Conservation (phyloP, 371 early-diverging fungal species). For the Actinomortierella wolfii region DNA sequence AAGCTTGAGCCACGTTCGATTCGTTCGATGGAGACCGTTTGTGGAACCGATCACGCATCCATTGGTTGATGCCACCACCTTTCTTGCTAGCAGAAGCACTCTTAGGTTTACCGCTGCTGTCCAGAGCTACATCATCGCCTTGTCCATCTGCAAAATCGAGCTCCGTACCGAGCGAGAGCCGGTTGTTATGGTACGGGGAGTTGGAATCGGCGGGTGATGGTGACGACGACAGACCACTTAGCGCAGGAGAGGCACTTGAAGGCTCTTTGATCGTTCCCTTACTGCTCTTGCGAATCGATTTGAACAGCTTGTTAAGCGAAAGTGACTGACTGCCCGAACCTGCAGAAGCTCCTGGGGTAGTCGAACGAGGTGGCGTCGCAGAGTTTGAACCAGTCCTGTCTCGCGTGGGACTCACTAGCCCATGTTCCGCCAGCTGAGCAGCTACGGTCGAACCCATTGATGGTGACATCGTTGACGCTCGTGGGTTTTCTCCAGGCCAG, state of each 20-base stretch:
- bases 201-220: too few species aligned
- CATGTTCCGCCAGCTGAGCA: conserved; percentile 2
- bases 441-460: conserved; percentile 16
- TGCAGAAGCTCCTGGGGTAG: not conserved
- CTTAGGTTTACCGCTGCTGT: conserved; percentile 11
- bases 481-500: not conserved
- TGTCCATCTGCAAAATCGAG: conserved; percentile 11
- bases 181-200: conserved; percentile 8
- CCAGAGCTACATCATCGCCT: too few species aligned
- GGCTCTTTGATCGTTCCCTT: conserved; percentile 12
- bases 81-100: conserved; percentile 4
- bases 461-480: conserved; percentile 13
- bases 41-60: conserved; percentile 39
- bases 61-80: conserved; percentile 23
- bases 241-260: too few species aligned
- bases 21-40: conserved; percentile 33
- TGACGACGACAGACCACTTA: too few species aligned
- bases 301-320: conserved; percentile 36
- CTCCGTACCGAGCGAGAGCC: conserved; percentile 23
- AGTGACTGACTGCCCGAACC: conserved; percentile 10
- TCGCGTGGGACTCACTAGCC: not conserved
- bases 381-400: conserved; percentile 20
- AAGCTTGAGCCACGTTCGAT: not conserved
- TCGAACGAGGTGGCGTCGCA: conserved; percentile 5
- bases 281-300: conserved; percentile 33